Percentiles rank a stretch among this genome's conserved stretches.
Evolutionary conservation across 2,329 filamentous ascomycete species (phyloP).

Genomic region (Polychaeton citri): DNA sequence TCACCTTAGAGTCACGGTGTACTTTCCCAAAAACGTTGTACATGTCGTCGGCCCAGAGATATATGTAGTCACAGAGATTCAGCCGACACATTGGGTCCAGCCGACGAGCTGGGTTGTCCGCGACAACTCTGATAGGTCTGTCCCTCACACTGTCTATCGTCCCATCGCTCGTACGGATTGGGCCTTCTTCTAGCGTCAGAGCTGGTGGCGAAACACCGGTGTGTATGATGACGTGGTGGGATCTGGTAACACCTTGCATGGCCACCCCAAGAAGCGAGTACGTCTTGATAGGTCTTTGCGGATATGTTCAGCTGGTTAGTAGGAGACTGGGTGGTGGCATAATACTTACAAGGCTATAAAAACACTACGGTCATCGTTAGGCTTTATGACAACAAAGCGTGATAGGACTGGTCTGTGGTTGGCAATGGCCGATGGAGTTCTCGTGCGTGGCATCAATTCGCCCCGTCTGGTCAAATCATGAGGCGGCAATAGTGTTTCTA

Average conservation of each 20-base stretch:
- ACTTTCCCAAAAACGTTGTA: neutral
- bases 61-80: neutral
- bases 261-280: neutral
- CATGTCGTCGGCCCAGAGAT: neutral
- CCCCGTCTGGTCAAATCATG: too few relatives aligned
- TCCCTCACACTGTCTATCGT: constrained; percentile 4
- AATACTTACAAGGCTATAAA: too few relatives aligned
- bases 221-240: constrained; percentile 16
- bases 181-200: constrained; percentile 1
- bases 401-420: too few relatives aligned
- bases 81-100: neutral
- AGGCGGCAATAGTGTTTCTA: too few relatives aligned
- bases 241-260: constrained; percentile 2
- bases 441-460: too few relatives aligned
- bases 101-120: neutral
- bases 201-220: constrained; percentile 5
- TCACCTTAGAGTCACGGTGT: neutral
- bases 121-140: neutral
- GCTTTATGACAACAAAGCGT: too few relatives aligned
- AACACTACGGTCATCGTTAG: too few relatives aligned
- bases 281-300: neutral
- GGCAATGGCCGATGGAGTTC: too few relatives aligned
- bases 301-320: too few relatives aligned
- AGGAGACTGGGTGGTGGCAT: too few relatives aligned
- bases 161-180: constrained; percentile 1